Evolutionary conservation across 495 filamentous ascomycete species (phyloP).

Genomic region (Opeltia flavorubescens): DNA sequence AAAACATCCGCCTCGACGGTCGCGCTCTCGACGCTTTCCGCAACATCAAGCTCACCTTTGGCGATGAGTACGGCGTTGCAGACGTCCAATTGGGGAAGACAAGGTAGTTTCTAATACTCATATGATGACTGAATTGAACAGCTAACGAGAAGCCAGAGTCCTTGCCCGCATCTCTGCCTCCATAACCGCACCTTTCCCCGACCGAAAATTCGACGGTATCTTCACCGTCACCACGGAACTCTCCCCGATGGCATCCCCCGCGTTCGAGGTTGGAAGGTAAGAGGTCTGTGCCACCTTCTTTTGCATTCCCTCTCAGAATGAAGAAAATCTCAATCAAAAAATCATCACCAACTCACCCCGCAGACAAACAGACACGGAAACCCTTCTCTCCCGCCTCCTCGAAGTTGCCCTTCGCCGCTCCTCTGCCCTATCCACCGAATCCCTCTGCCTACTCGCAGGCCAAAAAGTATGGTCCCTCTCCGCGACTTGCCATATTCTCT

Average conservation of each 20-base stretch:
- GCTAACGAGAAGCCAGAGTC: constrained; percentile 38
- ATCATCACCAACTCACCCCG: constrained; percentile 8
- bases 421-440: constrained; percentile 83
- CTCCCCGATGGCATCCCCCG: constrained; percentile 80
- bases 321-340: too few species aligned
- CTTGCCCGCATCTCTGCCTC: constrained; percentile 76
- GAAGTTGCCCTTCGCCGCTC: constrained; percentile 90
- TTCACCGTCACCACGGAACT: constrained; percentile 87
- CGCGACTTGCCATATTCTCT: constrained; percentile 78
- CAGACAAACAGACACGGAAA: constrained; percentile 63
- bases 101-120: constrained; percentile 35
- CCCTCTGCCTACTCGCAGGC: constrained; percentile 81
- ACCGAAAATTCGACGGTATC: constrained; percentile 86
- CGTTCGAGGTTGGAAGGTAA: constrained; percentile 74
- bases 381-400: constrained; percentile 70
- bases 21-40: constrained; percentile 68
- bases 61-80: constrained; percentile 79
- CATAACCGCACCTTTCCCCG: constrained; percentile 66
- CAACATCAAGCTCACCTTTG: constrained; percentile 62
- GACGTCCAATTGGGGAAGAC: constrained; percentile 87
- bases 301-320: not conserved
- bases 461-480: constrained; percentile 81
- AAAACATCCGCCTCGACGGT: constrained; percentile 70
- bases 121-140: not conserved
- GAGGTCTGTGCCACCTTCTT: constrained; percentile 9